Base-by-base conservation (phyloP, 345 rosid genomes). In the Carallia pectinifolia region DNA sequence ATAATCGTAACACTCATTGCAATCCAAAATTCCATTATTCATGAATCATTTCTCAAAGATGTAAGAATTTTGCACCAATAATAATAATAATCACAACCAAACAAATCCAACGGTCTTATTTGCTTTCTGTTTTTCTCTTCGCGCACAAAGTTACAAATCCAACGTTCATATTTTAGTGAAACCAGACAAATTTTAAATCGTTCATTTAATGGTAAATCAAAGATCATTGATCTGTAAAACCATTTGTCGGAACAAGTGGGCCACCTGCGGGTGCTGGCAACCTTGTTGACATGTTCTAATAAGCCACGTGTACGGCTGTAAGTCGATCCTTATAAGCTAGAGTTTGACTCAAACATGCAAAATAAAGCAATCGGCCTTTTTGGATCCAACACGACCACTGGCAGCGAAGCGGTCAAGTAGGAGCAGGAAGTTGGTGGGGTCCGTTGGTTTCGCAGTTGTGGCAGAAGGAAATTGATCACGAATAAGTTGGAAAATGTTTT, bases 401-500 rank as follows among this genome's bases (percentile, higher is more conserved):
- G 23, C 4, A 27, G 13, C 6, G 2, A 64, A 71, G 73, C 81
- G 81, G 83, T 73, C 83, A 0, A 12, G 50, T 44, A 12, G 17
- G 50, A 12, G 5, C 16, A 0, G 50, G 16, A 16, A 56, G 75
- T 47, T 12, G 65, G 64, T 61, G 72, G 67, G 17, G 59, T 33
- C 79, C 61, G 71, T 71, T 64, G 15, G 65, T 40, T 58, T 27
- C 58, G 66, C 55, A 16, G 13, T 4, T 3, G 52, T 54, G 53
- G 70, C 17, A 4, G 31, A 23, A 56, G 36, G 37, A 10, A 19
- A 40, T 10, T 12, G 50, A 12, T 12, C 1, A 3, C 13, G 1
- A 3, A 4, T 15, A 44, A 12, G 50, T 44, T 12, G 3, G 16
- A 10, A 31, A 17, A 4, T 10, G 10, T 66, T 31, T 33, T 40